These are phyloP conservation scores for Diaporthe citri DNA, from an alignment of 2,329 filamentous ascomycete genomes.

Conservation along the genomic window DNA sequence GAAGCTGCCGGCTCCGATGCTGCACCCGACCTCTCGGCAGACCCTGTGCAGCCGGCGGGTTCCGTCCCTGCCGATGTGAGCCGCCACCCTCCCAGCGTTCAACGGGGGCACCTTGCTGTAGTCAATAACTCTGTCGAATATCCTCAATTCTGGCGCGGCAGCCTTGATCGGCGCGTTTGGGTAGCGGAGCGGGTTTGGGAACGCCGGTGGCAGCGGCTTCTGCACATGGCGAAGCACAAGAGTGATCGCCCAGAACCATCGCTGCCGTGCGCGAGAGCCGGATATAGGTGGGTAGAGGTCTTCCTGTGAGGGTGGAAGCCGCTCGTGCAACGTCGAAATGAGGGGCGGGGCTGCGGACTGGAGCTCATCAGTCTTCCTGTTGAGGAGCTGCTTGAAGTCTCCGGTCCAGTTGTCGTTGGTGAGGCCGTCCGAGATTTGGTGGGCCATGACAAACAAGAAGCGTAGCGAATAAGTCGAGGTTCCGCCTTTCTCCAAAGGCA, in stretches of 20 bases:
- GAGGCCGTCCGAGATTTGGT: conserved; percentile 45
- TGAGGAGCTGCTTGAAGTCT: conserved; percentile 43
- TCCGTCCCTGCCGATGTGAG: conserved; percentile 33
- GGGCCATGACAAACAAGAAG: conserved; percentile 43
- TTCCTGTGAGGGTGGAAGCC: conserved; percentile 44
- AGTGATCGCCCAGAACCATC: conserved; percentile 46
- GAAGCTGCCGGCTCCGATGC: conserved; percentile 44
- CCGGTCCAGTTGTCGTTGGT: conserved; percentile 41
- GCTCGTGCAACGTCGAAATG: conserved; percentile 36
- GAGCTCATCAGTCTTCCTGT: conserved; percentile 39
- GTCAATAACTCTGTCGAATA: conserved; percentile 41
- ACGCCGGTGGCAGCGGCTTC: conserved; percentile 42
- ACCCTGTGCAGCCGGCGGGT: conserved; percentile 42
- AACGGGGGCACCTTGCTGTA: conserved; percentile 43
- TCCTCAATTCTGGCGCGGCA: conserved; percentile 34
- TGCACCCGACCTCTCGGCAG: conserved; percentile 43
- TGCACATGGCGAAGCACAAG: conserved; percentile 44
- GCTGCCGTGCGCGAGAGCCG: conserved; percentile 40
- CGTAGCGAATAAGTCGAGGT: conserved; percentile 34
- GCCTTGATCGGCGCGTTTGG: conserved; percentile 29
- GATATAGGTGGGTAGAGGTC: conserved; percentile 43
- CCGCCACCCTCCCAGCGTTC: conserved; percentile 41
- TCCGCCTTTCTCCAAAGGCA: conserved; percentile 38
- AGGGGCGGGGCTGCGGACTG: conserved; percentile 38
- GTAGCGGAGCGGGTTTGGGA: conserved; percentile 44